phyloP scores from a whole-genome alignment of 345 rosid genomes.

The Moricandia arvensis region DNA sequence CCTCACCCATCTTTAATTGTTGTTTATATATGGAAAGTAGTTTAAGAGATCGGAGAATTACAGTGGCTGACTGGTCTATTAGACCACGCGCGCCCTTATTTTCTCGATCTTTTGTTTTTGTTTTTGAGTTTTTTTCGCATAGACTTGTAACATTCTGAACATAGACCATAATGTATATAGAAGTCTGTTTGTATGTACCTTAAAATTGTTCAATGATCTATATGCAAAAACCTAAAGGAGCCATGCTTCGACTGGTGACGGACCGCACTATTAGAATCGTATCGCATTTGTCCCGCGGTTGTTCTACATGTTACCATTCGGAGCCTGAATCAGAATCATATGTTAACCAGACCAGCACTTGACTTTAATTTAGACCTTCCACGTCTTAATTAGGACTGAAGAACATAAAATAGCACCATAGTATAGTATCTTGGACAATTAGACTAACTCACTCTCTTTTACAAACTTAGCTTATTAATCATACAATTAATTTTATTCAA shows the following conservation, averaged over 20 bases:
- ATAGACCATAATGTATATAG: background rate
- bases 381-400: no score
- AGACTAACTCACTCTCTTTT: background rate
- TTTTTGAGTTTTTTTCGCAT: background rate
- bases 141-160: background rate
- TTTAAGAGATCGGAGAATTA: background rate
- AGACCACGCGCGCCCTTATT: constrained; percentile 29
- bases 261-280: no score
- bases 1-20: background rate
- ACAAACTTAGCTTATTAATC: no score
- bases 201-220: background rate
- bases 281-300: no score
- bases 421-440: background rate
- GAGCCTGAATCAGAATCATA: background rate
- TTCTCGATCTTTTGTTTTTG: background rate
- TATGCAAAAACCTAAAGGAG: background rate
- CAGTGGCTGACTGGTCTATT: constrained; percentile 29
- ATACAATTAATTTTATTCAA: no score
- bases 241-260: no score
- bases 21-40: background rate
- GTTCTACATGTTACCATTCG: no score
- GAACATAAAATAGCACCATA: no score
- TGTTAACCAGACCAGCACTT: no score
- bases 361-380: no score
- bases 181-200: background rate